A percentile compares a stretch with the other conserved stretches of the same genome.
phyloP scores from a whole-genome alignment of 257 asterid species.

The Haberlea rhodopensis region DNA sequence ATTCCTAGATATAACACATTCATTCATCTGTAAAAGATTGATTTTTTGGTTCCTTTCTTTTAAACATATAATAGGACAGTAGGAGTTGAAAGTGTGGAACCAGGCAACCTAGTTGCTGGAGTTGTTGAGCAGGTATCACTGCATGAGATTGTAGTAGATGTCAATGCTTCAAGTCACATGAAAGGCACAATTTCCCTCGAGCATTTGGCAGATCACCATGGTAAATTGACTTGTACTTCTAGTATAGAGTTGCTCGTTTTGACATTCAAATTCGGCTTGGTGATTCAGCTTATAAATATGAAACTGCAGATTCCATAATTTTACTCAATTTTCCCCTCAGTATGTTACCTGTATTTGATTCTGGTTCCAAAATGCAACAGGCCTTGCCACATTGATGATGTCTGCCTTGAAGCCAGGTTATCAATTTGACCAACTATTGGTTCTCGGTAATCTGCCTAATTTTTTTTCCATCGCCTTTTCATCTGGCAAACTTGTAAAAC shows the following conservation, averaged over 20 bases:
- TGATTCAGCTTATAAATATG: slow-evolving; percentile 8
- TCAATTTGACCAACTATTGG: slow-evolving; percentile 77
- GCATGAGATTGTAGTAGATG: slow-evolving; percentile 47
- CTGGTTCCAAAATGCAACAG: slow-evolving; percentile 42
- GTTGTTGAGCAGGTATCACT: slow-evolving; percentile 68
- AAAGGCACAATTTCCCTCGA: slow-evolving; percentile 77
- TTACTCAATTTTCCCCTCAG: background rate
- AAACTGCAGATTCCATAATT: slow-evolving; percentile 13
- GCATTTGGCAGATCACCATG: slow-evolving; percentile 89
- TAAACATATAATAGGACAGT: slow-evolving; percentile 40
- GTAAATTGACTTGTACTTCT: slow-evolving; percentile 33
- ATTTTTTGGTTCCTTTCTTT: background rate
- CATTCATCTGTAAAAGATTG: slow-evolving; percentile 13
- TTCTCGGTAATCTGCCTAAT: slow-evolving; percentile 62
- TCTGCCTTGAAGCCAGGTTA: slow-evolving; percentile 76
- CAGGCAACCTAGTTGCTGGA: slow-evolving; percentile 85
- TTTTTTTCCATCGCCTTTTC: slow-evolving; percentile 1
- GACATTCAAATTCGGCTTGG: slow-evolving; percentile 2
- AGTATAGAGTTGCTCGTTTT: slow-evolving; percentile 10
- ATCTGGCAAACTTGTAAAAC: slow-evolving; percentile 10
- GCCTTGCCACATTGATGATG: slow-evolving; percentile 59
- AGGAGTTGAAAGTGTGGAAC: slow-evolving; percentile 48
- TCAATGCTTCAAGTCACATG: slow-evolving; percentile 48
- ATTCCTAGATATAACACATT: slow-evolving; percentile 3
- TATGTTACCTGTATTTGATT: slow-evolving; percentile 20